Evolutionary conservation across 2,329 filamentous ascomycete genomes (phyloP), one percentile per base, ranked within the genome.

Genomic region (Microdochium trichocladiopsis): DNA sequence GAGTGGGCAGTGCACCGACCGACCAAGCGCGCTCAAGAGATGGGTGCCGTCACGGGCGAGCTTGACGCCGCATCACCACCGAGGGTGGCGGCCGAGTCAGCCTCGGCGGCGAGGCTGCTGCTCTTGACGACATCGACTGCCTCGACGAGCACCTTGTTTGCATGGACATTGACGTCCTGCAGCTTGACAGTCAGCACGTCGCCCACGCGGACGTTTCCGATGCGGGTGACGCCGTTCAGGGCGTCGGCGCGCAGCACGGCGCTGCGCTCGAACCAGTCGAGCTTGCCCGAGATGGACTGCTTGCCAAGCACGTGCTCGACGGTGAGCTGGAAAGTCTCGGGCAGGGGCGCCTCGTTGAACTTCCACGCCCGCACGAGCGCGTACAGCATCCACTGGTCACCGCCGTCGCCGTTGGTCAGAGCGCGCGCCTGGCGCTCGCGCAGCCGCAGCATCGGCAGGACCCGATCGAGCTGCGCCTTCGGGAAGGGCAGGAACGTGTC

Each of bases 361-460:
- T 70, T 69, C 82, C 81, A 85, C 14, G 78, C 81, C 14, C 82
- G 79, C 50, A 82, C 69, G 28, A 86, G 69, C 23, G 82, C 80
- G 60, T 84, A 80, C 48, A 81, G 69, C 48, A 82, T 74, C 79
- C 79, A 85, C 58, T 79, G 73, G 57, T 71, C 60, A 45, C 64
- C 62, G 50, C 78, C 79, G 47, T 67, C 64, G n/a, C 65, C 60
- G 56, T 69, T 69, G 57, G 68, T 66, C 33, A 82, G 66, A 2
- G 67, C 57, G 28, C 71, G 70, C 43, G 73, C 70, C 66, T 77
- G 74, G 57, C 72, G 74, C 70, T 83, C 78, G 41, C 78, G 76
- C 59, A 79, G 66, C 25, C 75, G 72, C 49, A 83, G 66, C 53
- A 75, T 67, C 6, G 77, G 76, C 14, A 84, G 67, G 51, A 74